Evolutionary conservation across 2,329 filamentous ascomycete species (phyloP), one percentile per base, ranked within the genome.

Genomic region (Colletotrichum sp.): DNA sequence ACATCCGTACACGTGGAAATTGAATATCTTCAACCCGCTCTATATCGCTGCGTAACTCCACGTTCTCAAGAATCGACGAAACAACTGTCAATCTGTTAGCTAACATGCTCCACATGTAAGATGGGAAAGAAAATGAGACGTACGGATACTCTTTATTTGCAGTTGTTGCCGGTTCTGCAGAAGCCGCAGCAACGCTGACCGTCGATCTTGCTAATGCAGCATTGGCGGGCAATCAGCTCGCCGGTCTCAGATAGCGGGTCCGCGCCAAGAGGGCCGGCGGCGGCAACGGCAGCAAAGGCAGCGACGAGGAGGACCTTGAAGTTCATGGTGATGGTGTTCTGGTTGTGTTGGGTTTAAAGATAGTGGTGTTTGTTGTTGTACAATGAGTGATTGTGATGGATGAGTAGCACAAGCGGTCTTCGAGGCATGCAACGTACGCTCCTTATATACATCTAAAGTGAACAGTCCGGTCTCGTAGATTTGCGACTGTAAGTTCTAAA

Each of bases 91-190:
- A 8, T 27, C 3, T 6, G 25, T 57, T 27, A 57, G 2, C 1
- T 5, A 5, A 8, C 52, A 16, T 5, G 22, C 15, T 5, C 52
- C 25, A 15, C n/a, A 5, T 57, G 4, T 27, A 3, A 22, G 2
- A 16, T 22, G 25, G n/a, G 6, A 8, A 0, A 57, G 19, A 2
- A 25, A 22, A 27, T 0, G 3, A 5, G 5, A 27, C 52, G 16
- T 9, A 57, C 52, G 22, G 22, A 57, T 27, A 16, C 7, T 57
- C 52, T 57, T 57, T 57, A 57, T 16, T 19, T 15, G 27, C 52
- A 57, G 7, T 9, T 19, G 1, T 7, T 7, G 5, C 9, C 9
- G 16, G 52, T 57, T 25, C 52, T 25, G 52, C 52, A 57, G 52
- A 57, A 57, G 52, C 52, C 52, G 27, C 52, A 57, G 52, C 52